These are phyloP conservation scores for Tillandsia leiboldiana DNA, from an alignment of 176 grass and related monocot species.

Conservation along the genomic window DNA sequence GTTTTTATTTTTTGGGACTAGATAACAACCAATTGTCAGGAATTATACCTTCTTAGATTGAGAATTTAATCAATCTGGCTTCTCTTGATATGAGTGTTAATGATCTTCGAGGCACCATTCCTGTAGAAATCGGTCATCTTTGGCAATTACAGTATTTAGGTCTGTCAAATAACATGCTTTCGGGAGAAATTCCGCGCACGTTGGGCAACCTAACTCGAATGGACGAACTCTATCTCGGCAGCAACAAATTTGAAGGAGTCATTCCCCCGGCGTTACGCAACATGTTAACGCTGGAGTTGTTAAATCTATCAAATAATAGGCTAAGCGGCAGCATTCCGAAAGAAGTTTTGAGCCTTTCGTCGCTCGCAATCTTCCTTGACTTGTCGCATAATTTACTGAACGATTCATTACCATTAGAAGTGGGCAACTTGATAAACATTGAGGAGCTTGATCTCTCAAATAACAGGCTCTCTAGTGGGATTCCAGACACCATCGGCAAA, in stretches of 20 bases:
- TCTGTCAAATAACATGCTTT: constrained; percentile 10
- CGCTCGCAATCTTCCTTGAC: constrained; percentile 11
- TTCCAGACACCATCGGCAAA: constrained; percentile 12
- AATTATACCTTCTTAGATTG: constrained; percentile 19
- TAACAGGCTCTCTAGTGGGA: constrained; percentile 22
- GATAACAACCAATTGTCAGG: constrained; percentile 12
- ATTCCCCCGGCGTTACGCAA: not conserved
- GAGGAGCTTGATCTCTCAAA: constrained; percentile 10
- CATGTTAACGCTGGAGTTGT: not conserved
- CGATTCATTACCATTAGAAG: constrained; percentile 3
- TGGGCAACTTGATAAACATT: constrained; percentile 25
- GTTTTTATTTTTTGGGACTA: constrained; percentile 2
- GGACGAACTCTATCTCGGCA: not conserved
- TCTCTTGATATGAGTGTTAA: constrained; percentile 3
- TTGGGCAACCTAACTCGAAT: constrained; percentile 9
- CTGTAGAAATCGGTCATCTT: constrained; percentile 13
- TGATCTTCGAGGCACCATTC: constrained; percentile 16
- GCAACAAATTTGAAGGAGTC: not conserved
- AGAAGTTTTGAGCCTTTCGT: constrained; percentile 20
- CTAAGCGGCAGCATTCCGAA: constrained; percentile 22
- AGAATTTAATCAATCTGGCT: constrained; percentile 24
- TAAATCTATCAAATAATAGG: constrained; percentile 26
- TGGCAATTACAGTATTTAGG: constrained; percentile 11
- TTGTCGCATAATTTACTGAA: constrained; percentile 28
- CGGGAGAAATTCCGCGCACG: constrained; percentile 9